Evolutionary conservation across 2,329 filamentous ascomycete genomes (phyloP), one percentile per base, ranked within the genome.

Genomic region (Knufia petricola): DNA sequence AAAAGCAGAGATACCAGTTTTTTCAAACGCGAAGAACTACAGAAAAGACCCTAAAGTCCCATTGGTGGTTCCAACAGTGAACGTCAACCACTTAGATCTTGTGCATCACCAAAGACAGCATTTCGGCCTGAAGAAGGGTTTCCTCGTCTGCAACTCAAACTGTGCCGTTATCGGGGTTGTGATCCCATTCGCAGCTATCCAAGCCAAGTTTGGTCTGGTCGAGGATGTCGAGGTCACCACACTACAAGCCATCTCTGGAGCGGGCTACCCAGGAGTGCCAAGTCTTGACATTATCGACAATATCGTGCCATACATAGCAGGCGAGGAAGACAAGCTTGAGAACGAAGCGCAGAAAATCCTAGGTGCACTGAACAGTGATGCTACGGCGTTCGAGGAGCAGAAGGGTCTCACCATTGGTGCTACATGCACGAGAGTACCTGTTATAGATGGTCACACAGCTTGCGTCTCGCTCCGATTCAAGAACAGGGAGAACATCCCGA

Each of bases 21-120:
- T 98, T 74, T 95, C 88, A 61, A 98, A 96, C 68, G 89, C 92
- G 45, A 95, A 95, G 70, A 96, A 95, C 78, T 87, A 95, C 76
- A 85, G 92, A 60, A 84, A 84, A 64, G 83, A 95, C 65, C 87
- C 88, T 17, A 74, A 90, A 42, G 88, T 95, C 1, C 92, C 92
- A 9, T 81, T 96, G 62, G 85, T 96, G 55, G 89, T 96, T 7
- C 92, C 92, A 1, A 95, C 88, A 17, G 89, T 96, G 66, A 96
- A 96, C 73, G 81, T 94, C 10, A 69, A 79, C 37, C 90, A 96
- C 68, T 78, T 95, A 60, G 79, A 84, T 62, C 76, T 95, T 53
- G 90, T 96, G 63, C 83, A 85, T n/a, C 82, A 94, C 68, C 90
- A 96, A 71, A 78, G 86, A 54, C 75, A 79, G 62, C 75, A 84